Evolutionary conservation across 139 green algal genomes (phyloP), one percentile per base, ranked within the genome.

Genomic region (Picochlorum sp.): DNA sequence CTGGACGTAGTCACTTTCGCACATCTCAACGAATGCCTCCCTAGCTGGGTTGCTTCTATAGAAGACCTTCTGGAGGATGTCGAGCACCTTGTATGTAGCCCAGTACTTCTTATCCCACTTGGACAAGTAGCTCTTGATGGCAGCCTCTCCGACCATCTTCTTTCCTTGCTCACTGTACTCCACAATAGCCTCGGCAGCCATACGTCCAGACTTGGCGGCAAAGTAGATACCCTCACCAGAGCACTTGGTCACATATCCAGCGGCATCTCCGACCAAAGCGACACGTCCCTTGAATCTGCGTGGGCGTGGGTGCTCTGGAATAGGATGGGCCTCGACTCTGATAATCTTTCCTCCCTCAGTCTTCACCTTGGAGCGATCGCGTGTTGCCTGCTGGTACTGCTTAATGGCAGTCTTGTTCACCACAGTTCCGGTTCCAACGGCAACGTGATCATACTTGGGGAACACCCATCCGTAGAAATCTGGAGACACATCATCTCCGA

Each of bases 391-490:
- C 86, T 99, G 93, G 82, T 99, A 99, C 81, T 97, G 82, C 94
- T 99, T 99, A 81, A 99, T 99, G 67, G 81, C 89, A 10, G 89
- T 95, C 88, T 99, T 99, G 89, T 99, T 98, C 68, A 99, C 85
- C 0, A 99, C 94, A 6, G 94, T 99, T 62, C 93, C 93, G 3
- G 94, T 99, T 71, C 94, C 94, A 1, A 99, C 94, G 34, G 92
- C 94, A 37, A 99, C 94, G 78, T 99, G 94, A 84, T 98, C 94
- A 72, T 97, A 99, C 87, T 98, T 98, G 69, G 93, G 92, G 81
- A 99, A 99, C 75, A 99, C 92, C 91, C 91, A 98, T 75, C 91
- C 94, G 68, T 99, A 99, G 79, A 99, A 99, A 83, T 99, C 94
- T 20, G 93, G 93, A 18, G 90, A 97, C 26, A 99, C 94, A 67